Base-by-base conservation (phyloP, 2,329 filamentous ascomycete genomes). In the Penicillium freii region DNA sequence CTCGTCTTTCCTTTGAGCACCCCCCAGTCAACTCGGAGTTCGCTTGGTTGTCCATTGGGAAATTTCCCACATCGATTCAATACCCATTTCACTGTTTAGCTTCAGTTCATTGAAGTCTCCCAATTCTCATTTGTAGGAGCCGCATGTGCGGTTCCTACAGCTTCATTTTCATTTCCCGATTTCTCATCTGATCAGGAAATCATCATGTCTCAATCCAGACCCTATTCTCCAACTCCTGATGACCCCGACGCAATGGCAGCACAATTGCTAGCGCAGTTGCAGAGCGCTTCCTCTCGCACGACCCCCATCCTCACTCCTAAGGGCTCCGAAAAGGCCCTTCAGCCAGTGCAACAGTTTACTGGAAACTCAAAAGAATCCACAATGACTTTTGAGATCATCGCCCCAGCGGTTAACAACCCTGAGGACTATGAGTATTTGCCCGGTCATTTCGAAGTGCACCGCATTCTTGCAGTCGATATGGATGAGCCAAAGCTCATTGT, bases 371-470 rank as follows among this genome's bases (percentile, higher is more conserved):
- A 58, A 36, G 42, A 54, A 29, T 13, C 33, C 27, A 11, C 19
- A 1, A 15, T 43, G 27, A 31, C 46, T 11, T 49, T 62, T 43
- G 67, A 66, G 38, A 67, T 78, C 34, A 60, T 72, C 31, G 57
- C 76, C 13, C 75, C 75, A 10, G 44, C 21, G 1, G 51, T 75
- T 5, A 51, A 65, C 5, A 66, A 75, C 40, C 59, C 62, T 21
- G 63, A 71, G 11, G 70, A 74, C 21, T 78, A 77, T 60, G 66
- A 74, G 15, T 75, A 66, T 53, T 63, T 78, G 15, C 74, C 75
- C 1, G 75, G 75, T 11, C 74, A 77, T 61, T 76, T 71, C 53
- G 59, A 63, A 7, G 71, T 72, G 13, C 64, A 62, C 19, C 66
- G 65, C 29, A 62, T 78, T 48, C 63, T 76, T 46, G 56, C 61